These are phyloP conservation scores for Knoxia roxburghii DNA, from an alignment of 257 asterid genomes.

Conservation along the genomic window DNA sequence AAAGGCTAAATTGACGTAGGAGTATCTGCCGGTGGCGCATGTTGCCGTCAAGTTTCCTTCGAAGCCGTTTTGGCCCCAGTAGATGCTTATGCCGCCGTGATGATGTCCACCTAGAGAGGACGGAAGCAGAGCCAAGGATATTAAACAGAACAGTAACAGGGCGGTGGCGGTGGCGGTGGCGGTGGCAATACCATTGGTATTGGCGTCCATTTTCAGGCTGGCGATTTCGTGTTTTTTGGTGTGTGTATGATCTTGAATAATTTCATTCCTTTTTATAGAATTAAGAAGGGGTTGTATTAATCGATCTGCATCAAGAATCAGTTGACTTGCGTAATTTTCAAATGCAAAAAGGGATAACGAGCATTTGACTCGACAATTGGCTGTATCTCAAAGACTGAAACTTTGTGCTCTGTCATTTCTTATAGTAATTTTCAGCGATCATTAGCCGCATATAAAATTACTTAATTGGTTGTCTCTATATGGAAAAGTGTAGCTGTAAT, in stretches of 20 bases:
- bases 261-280: not conserved
- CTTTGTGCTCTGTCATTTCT: too few relatives aligned
- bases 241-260: not conserved
- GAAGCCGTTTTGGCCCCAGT: conserved; percentile 88
- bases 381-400: too few relatives aligned
- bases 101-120: not conserved
- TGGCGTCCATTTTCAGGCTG: conserved; percentile 3
- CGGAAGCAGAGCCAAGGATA: not conserved
- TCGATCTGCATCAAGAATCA: not conserved
- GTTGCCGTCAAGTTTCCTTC: conserved; percentile 60
- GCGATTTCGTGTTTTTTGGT: not conserved
- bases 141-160: conserved; percentile 8
- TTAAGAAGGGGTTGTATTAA: not conserved
- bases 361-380: not conserved
- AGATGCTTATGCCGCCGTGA: conserved; percentile 46
- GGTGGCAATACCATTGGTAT: not conserved
- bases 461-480: too few relatives aligned
- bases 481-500: too few relatives aligned
- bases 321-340: conserved; percentile 1
- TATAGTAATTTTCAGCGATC: too few relatives aligned
- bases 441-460: too few relatives aligned
- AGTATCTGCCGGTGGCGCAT: conserved; percentile 56
- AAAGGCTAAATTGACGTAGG: conserved; percentile 58
- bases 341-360: not conserved
- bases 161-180: not conserved